phyloP scores from a whole-genome alignment of 2,329 filamentous ascomycete genomes.

The Teratosphaeria destructans region DNA sequence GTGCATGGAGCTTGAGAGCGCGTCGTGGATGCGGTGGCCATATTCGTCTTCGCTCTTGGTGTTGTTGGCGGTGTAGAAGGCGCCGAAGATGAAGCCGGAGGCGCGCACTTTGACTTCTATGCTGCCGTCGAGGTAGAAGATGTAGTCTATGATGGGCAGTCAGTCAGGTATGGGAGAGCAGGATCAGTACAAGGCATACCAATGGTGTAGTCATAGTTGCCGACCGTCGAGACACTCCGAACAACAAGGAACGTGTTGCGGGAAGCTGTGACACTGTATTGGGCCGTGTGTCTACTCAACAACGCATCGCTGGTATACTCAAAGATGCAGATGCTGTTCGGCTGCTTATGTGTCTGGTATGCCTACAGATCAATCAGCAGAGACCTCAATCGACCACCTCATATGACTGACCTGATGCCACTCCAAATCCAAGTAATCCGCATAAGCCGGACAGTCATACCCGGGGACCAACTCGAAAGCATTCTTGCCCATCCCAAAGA shows the following conservation, averaged over 20 bases:
- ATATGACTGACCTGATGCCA: conserved; percentile 27
- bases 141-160: conserved; percentile 28
- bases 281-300: conserved; percentile 39
- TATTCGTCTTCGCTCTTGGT: conserved; percentile 27
- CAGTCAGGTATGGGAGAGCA: neutral
- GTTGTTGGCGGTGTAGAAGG: conserved; percentile 36
- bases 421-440: conserved; percentile 41
- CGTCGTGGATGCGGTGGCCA: conserved; percentile 30
- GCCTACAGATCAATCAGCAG: neutral
- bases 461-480: conserved; percentile 39
- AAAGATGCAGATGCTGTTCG: conserved; percentile 46
- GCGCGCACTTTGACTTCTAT: conserved; percentile 43
- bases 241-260: conserved; percentile 38
- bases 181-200: neutral
- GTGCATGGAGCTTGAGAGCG: conserved; percentile 26
- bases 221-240: conserved; percentile 40
- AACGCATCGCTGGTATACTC: conserved; percentile 42
- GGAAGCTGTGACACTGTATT: conserved; percentile 33
- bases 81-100: conserved; percentile 45
- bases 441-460: conserved; percentile 45
- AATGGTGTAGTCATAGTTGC: conserved; percentile 47
- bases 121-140: conserved; percentile 43
- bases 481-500: conserved; percentile 18
- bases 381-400: neutral
- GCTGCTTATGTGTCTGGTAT: conserved; percentile 32